Percentiles rank a stretch among this genome's conserved stretches.
Conservation (phyloP, 2,329 filamentous ascomycete genomes). For the Zarea fungicola region DNA sequence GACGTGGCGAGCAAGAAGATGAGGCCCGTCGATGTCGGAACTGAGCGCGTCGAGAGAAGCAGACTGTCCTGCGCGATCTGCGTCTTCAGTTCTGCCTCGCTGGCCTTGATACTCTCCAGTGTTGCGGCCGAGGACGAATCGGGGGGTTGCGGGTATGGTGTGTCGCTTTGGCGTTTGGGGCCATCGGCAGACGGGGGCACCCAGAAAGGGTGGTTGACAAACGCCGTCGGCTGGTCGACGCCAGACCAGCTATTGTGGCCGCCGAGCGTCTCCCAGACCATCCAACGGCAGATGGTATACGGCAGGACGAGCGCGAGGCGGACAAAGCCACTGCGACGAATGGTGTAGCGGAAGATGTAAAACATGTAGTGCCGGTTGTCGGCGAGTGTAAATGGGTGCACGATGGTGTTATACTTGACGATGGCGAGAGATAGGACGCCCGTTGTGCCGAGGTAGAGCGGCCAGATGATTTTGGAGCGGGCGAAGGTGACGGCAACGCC, state of each 20-base stretch:
- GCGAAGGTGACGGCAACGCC: constrained; percentile 19
- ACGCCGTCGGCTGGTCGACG: constrained; percentile 16
- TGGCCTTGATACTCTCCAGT: constrained; percentile 2
- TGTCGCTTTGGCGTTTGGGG: neutral
- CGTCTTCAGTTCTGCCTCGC: constrained; percentile 16
- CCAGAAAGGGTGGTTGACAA: constrained; percentile 26
- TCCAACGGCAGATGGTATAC: constrained; percentile 67
- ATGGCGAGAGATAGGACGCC: constrained; percentile 36
- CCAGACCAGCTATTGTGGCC: constrained; percentile 28
- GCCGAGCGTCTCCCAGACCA: constrained; percentile 59
- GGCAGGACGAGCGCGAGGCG: constrained; percentile 63
- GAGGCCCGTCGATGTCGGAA: constrained; percentile 46
- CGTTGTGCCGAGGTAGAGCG: constrained; percentile 30
- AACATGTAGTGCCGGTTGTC: constrained; percentile 98
- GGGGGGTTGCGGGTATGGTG: constrained; percentile 10
- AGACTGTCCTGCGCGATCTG: constrained; percentile 22
- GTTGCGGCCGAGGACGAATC: neutral
- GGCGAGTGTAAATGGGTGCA: constrained; percentile 92
- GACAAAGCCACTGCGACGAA: constrained; percentile 58
- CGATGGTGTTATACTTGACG: constrained; percentile 80
- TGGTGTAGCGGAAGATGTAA: constrained; percentile 83
- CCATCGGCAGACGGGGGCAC: constrained; percentile 7
- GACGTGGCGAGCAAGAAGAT: constrained; percentile 63
- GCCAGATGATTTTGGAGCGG: constrained; percentile 30
- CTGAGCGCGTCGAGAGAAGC: constrained; percentile 24